phyloP scores from a whole-genome alignment of 208 protist species.

The Trypanosoma cruzi region DNA sequence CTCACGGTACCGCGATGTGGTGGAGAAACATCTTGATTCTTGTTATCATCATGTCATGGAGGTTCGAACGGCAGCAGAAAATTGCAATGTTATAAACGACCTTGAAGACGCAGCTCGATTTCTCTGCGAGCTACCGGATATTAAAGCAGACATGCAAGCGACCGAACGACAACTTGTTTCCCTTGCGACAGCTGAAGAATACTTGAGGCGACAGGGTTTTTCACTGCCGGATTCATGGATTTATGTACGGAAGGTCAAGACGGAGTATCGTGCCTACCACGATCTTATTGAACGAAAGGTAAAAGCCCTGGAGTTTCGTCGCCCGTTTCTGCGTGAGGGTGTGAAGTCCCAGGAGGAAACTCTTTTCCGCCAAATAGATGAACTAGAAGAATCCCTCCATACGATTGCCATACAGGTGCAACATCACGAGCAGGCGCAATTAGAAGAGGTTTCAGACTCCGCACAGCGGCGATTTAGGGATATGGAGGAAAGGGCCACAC shows the following conservation, averaged over 20 bases:
- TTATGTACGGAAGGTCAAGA: conserved; percentile 82
- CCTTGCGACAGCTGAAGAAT: conserved; percentile 83
- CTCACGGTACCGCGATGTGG: conserved; percentile 82
- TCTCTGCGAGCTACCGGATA: conserved; percentile 66
- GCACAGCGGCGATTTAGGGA: conserved; percentile 64
- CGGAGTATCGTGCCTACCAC: conserved; percentile 93
- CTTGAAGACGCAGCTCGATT: conserved; percentile 72
- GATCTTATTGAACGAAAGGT: conserved; percentile 94
- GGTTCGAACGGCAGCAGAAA: conserved; percentile 71
- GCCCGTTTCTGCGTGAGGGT: conserved; percentile 63
- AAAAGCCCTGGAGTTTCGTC: conserved; percentile 81
- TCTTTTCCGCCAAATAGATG: conserved; percentile 61
- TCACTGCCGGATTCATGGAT: conserved; percentile 95
- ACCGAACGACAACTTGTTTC: conserved; percentile 55
- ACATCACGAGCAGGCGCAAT: neutral
- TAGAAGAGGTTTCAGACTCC: conserved; percentile 41
- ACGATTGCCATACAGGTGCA: conserved; percentile 34
- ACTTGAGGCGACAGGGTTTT: conserved; percentile 89
- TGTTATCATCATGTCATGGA: conserved; percentile 55
- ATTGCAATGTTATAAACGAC: conserved; percentile 90
- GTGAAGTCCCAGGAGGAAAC: conserved; percentile 48
- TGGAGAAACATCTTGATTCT: conserved; percentile 66
- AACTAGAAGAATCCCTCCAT: conserved; percentile 51
- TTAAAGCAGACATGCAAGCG: conserved; percentile 74
- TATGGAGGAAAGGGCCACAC: conserved; percentile 69